A percentile compares a stretch with the other conserved stretches of the same genome.
These are phyloP conservation scores for Xylariaceae sp. DNA, from an alignment of 2,329 filamentous ascomycete species.

Conservation along the genomic window DNA sequence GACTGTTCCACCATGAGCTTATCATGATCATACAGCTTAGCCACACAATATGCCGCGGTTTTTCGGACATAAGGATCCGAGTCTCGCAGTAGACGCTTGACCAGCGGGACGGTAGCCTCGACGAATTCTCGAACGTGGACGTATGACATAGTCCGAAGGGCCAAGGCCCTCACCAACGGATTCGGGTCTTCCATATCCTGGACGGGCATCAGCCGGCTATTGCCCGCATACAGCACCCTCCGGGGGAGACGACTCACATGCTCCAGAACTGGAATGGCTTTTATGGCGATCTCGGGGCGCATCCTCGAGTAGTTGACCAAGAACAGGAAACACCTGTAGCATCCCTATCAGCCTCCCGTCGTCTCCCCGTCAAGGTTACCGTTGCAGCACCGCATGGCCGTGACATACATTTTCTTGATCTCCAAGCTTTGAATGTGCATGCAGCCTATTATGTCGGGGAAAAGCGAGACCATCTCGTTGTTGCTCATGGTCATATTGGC, in stretches of 20 bases:
- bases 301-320: slow-evolving; percentile 94
- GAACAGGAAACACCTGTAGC: slow-evolving; percentile 85
- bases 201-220: slow-evolving; percentile 5
- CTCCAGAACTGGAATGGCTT: slow-evolving; percentile 81
- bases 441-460: slow-evolving; percentile 89
- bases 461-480: slow-evolving; percentile 97
- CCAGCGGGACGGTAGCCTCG: slow-evolving; percentile 75
- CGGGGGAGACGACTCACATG: slow-evolving; percentile 48
- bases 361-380: background rate
- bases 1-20: slow-evolving; percentile 81
- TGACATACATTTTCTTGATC: slow-evolving; percentile 94
- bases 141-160: slow-evolving; percentile 92
- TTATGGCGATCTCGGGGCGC: slow-evolving; percentile 88
- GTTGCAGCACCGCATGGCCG: background rate
- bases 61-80: slow-evolving; percentile 94
- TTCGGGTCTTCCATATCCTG: slow-evolving; percentile 92
- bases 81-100: slow-evolving; percentile 78
- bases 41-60: slow-evolving; percentile 91
- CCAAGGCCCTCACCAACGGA: slow-evolving; percentile 83
- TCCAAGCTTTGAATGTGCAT: slow-evolving; percentile 93
- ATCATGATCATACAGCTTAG: slow-evolving; percentile 97
- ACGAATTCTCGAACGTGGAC: slow-evolving; percentile 95
- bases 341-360: slow-evolving; percentile 7
- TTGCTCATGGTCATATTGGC: slow-evolving; percentile 99
- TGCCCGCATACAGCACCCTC: background rate